Conservation (phyloP, 305 asterid species). For the Fraxinus baroniana region DNA sequence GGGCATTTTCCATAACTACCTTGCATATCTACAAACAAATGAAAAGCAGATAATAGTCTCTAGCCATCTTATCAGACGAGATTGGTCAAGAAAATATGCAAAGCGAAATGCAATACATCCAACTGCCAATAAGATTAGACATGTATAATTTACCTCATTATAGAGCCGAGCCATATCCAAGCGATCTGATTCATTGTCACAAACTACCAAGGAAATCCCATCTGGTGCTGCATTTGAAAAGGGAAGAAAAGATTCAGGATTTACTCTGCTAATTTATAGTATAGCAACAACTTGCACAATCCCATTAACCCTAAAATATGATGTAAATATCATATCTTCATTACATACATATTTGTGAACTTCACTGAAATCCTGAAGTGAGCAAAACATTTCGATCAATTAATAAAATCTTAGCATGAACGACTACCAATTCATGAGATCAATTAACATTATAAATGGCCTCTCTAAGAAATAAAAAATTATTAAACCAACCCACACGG, state of each 20-base stretch:
- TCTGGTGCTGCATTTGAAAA: conserved; percentile 53
- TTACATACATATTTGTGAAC: not conserved
- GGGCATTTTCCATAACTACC: conserved; percentile 45
- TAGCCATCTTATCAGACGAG: not conserved
- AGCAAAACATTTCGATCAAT: not conserved
- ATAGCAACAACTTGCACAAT: not conserved
- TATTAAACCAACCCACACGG: not conserved
- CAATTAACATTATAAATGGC: not conserved
- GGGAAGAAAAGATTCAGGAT: conserved; percentile 1
- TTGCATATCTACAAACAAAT: conserved; percentile 49
- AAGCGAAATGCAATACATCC: not conserved
- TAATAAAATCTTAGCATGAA: not conserved
- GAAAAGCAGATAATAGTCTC: conserved; percentile 10
- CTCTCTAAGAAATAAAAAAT: not conserved
- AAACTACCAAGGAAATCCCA: conserved; percentile 51
- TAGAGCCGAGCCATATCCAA: conserved; percentile 61
- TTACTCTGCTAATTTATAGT: not conserved
- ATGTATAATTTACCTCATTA: conserved; percentile 55
- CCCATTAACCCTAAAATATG: not conserved
- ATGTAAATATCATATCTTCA: not conserved
- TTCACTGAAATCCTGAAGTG: not conserved
- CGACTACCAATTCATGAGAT: not conserved
- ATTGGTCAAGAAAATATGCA: not conserved
- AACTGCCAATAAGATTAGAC: not conserved
- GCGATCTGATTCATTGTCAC: conserved; percentile 55